phyloP scores from a whole-genome alignment of 768 basidiomycete species.

The Amanita rubescens region DNA sequence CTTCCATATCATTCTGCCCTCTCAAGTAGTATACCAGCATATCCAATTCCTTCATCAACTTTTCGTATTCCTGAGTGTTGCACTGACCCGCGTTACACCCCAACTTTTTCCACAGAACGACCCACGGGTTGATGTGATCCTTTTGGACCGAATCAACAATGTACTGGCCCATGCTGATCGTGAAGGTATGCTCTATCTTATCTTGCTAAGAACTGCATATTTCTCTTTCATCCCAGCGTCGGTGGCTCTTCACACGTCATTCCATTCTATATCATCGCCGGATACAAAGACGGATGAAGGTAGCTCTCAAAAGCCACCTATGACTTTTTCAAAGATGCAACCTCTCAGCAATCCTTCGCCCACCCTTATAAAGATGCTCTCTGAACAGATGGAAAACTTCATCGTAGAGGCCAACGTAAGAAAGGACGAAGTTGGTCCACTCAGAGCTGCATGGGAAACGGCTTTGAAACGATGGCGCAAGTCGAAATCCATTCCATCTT shows the following conservation, averaged over 20 bases:
- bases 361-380: conserved; percentile 33
- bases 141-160: conserved; percentile 37
- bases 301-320: conserved; percentile 19
- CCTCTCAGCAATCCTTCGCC: conserved; percentile 25
- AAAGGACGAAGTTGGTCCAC: conserved; percentile 49
- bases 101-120: conserved; percentile 47
- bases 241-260: conserved; percentile 45
- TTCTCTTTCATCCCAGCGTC: background rate
- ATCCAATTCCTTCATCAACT: conserved; percentile 69
- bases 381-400: conserved; percentile 56
- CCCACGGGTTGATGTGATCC: conserved; percentile 26
- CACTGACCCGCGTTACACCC: conserved; percentile 64
- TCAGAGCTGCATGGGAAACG: conserved; percentile 45
- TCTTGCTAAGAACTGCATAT: background rate
- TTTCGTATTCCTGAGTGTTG: conserved; percentile 68
- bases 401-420: conserved; percentile 57
- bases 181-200: conserved; percentile 35
- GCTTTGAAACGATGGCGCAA: conserved; percentile 14
- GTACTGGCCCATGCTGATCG: conserved; percentile 41
- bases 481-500: background rate
- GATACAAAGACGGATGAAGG: conserved; percentile 7
- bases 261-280: conserved; percentile 41
- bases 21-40: conserved; percentile 68
- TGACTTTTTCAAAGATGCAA: conserved; percentile 31
- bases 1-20: conserved; percentile 43